Conservation (phyloP, 148 eudicot genomes). For the Cornus controversa region DNA sequence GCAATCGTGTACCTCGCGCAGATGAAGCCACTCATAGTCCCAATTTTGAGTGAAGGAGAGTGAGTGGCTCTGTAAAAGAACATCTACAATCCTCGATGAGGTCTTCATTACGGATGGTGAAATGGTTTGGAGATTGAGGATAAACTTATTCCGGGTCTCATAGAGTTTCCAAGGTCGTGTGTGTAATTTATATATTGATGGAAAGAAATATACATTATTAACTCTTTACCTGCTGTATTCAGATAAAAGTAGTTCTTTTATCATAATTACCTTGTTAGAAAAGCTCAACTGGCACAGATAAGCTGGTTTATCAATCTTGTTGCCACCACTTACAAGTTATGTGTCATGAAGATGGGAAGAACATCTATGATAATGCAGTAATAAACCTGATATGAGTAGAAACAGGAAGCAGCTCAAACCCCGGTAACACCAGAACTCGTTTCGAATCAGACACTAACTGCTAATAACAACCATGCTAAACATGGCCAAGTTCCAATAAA, state of each 20-base stretch:
- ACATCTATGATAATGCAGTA: not conserved
- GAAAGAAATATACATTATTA: slow-evolving; percentile 18
- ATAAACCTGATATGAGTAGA: not conserved
- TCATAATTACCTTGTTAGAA: too few relatives aligned
- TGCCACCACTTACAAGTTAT: not conserved
- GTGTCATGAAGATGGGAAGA: not conserved
- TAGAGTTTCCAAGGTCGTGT: slow-evolving; percentile 26
- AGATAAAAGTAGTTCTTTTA: not conserved
- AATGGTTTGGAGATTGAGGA: slow-evolving; percentile 20
- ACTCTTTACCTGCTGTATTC: slow-evolving; percentile 18
- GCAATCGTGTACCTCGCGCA: slow-evolving; percentile 96
- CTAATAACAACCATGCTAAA: too few relatives aligned
- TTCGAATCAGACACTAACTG: not conserved
- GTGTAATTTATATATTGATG: slow-evolving; percentile 30
- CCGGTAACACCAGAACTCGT: not conserved
- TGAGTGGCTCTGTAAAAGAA: slow-evolving; percentile 26
- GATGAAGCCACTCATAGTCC: slow-evolving; percentile 94
- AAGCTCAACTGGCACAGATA: not conserved
- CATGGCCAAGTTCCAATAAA: too few relatives aligned
- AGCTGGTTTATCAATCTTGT: not conserved
- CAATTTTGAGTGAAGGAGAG: slow-evolving; percentile 82
- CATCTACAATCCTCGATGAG: slow-evolving; percentile 15
- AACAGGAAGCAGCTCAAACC: not conserved
- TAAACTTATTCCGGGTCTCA: slow-evolving; percentile 18
- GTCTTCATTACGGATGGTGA: slow-evolving; percentile 15